A percentile compares a stretch with the other conserved stretches of the same genome.
Conservation (phyloP, 2,329 filamentous ascomycete genomes). For the Cryphonectria japonica region DNA sequence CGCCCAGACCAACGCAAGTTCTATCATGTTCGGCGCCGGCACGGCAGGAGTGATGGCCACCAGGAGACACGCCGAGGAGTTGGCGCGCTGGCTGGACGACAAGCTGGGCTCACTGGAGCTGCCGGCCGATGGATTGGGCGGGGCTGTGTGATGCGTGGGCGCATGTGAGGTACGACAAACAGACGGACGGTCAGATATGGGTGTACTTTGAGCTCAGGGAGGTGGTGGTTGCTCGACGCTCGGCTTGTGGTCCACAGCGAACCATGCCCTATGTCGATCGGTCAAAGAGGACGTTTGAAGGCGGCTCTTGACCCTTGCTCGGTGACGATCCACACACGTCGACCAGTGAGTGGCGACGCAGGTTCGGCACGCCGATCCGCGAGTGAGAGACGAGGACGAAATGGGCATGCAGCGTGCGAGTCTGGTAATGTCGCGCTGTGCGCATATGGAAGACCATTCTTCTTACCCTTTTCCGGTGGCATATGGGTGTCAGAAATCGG, state of each 20-base stretch:
- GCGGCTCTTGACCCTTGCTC: too few species aligned
- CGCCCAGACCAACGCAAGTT: conserved; percentile 38
- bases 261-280: neutral
- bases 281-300: too few species aligned
- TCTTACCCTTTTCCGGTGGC: neutral
- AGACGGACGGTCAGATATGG: neutral
- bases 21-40: conserved; percentile 40
- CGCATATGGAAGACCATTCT: neutral
- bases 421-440: neutral
- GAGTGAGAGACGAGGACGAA: too few species aligned
- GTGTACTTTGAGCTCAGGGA: too few species aligned
- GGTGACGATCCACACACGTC: too few species aligned
- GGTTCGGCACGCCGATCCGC: neutral
- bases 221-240: too few species aligned
- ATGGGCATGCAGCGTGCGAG: neutral
- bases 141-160: conserved; percentile 8
- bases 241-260: too few species aligned
- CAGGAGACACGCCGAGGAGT: conserved; percentile 60
- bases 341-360: neutral
- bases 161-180: neutral
- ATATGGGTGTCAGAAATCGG: neutral
- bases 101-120: conserved; percentile 58
- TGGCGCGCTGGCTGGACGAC: conserved; percentile 64
- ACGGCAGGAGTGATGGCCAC: conserved; percentile 54
- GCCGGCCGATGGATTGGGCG: conserved; percentile 55